A percentile compares a stretch with the other conserved stretches of the same genome.
phyloP scores from a whole-genome alignment of 1,284 basidiomycete genomes.

The Retiboletus flavoniger region DNA sequence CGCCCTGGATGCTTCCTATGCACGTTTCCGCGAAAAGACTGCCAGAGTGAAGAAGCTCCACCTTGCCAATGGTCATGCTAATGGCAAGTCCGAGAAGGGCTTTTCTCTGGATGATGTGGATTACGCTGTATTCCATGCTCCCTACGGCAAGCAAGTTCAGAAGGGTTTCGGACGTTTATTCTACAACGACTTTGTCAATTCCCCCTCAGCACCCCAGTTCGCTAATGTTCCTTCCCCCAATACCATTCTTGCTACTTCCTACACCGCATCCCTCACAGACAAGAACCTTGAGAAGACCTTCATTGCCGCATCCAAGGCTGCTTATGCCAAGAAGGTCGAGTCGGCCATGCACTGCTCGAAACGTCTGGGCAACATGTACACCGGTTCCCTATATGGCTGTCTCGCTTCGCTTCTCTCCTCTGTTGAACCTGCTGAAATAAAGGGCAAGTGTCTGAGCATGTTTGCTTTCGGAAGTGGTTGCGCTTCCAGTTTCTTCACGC shows the following conservation, averaged over 20 bases:
- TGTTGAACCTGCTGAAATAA: constrained; percentile 63
- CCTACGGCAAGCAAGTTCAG: constrained; percentile 98
- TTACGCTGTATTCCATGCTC: constrained; percentile 90
- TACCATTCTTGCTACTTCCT: constrained; percentile 63
- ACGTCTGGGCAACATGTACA: constrained; percentile 98
- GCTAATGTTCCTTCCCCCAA: constrained; percentile 72
- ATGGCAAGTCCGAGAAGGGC: constrained; percentile 32
- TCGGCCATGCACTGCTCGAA: constrained; percentile 82
- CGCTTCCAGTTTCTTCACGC: constrained; percentile 87
- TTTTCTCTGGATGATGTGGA: constrained; percentile 83
- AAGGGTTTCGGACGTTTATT: constrained; percentile 94
- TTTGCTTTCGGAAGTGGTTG: constrained; percentile 95
- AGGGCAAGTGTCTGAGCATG: constrained; percentile 83
- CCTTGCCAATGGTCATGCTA: constrained; percentile 37
- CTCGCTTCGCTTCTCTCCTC: constrained; percentile 80
- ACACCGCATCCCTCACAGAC: constrained; percentile 80
- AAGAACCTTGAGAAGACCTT: constrained; percentile 97
- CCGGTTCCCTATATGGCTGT: constrained; percentile 94
- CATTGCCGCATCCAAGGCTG: constrained; percentile 67
- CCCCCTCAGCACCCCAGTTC: constrained; percentile 74
- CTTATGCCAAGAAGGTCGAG: constrained; percentile 71
- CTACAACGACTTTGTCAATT: constrained; percentile 89
- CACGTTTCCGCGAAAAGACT: constrained; percentile 82
- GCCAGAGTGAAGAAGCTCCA: constrained; percentile 61
- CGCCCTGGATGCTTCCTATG: constrained; percentile 90